phyloP scores from a whole-genome alignment of 495 filamentous ascomycete species.

The Chaetomidium leptoderma region DNA sequence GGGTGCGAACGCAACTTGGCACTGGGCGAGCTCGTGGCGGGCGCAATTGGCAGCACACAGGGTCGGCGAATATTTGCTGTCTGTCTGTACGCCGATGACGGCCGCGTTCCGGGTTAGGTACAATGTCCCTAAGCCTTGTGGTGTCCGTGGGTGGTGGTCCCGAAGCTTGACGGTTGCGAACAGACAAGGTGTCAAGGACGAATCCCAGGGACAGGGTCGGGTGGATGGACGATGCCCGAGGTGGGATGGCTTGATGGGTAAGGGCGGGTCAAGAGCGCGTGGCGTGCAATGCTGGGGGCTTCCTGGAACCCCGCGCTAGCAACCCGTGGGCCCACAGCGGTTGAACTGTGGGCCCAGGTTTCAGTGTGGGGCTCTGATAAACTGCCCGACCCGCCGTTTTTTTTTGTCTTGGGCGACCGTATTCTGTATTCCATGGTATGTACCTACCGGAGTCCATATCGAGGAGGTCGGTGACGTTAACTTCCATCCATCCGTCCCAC shows the following conservation, averaged over 20 bases:
- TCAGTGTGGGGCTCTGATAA: not conserved
- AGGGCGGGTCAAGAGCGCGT: constrained; percentile 2
- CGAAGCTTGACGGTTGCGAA: constrained; percentile 4
- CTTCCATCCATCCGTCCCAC: too few relatives aligned
- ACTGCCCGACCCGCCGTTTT: too few relatives aligned
- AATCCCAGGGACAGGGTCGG: constrained; percentile 10
- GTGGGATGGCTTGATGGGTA: too few relatives aligned
- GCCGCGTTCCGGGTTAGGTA: too few relatives aligned
- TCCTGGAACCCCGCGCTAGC: constrained; percentile 7
- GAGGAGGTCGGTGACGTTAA: too few relatives aligned
- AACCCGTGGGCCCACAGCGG: constrained; percentile 6
- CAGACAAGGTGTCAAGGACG: not conserved
- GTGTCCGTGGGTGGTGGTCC: not conserved
- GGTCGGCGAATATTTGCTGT: too few relatives aligned
- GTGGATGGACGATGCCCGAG: not conserved
- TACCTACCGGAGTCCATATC: too few relatives aligned
- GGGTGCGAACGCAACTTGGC: not conserved
- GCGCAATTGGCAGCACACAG: not conserved
- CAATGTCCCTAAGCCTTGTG: too few relatives aligned
- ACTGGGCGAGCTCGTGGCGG: not conserved
- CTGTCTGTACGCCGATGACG: not conserved
- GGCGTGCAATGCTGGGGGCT: not conserved
- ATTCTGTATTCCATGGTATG: too few relatives aligned
- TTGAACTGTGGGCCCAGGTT: constrained; percentile 4
- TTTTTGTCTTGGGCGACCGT: too few relatives aligned